Evolutionary conservation across 192 early-diverging fungal genomes (phyloP).

Genomic region (Borealophlyctis nickersoniae): DNA sequence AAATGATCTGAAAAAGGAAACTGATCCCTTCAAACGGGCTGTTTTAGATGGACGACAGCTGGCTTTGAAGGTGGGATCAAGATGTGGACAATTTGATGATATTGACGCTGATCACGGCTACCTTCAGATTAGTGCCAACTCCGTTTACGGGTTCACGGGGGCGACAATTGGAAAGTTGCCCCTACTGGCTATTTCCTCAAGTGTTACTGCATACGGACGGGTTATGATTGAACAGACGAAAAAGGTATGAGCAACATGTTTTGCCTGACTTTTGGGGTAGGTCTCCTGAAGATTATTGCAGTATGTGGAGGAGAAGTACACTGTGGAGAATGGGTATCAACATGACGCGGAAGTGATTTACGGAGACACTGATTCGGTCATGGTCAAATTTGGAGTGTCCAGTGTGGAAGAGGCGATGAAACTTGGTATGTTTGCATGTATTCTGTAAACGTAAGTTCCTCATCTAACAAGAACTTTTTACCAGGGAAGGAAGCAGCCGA

Average conservation of each 20-base stretch:
- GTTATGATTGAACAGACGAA: constrained; percentile 94
- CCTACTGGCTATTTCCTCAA: constrained; percentile 88
- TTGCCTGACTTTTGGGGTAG: too few relatives aligned
- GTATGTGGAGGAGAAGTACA: constrained; percentile 74
- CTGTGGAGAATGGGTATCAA: constrained; percentile 80
- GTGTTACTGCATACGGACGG: constrained; percentile 91
- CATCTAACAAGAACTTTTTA: neutral
- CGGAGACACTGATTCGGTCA: constrained; percentile 98
- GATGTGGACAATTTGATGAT: neutral
- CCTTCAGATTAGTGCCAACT: constrained; percentile 83
- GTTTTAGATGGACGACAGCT: constrained; percentile 95
- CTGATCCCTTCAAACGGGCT: constrained; percentile 89
- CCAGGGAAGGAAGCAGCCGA: constrained; percentile 76
- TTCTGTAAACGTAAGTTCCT: neutral
- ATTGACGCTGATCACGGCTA: neutral
- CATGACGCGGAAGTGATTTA: constrained; percentile 92
- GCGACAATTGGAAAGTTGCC: constrained; percentile 89
- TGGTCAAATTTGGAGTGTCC: constrained; percentile 94
- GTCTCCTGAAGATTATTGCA: neutral
- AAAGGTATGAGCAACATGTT: constrained; percentile 29
- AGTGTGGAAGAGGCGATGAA: constrained; percentile 81
- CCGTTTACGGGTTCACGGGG: constrained; percentile 96
- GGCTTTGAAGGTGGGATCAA: constrained; percentile 72
- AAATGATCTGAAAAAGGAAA: constrained; percentile 91
- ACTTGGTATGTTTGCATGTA: constrained; percentile 52